Base-by-base conservation (phyloP, 352 stramenopile species). In the Blastocystis sp. region DNA sequence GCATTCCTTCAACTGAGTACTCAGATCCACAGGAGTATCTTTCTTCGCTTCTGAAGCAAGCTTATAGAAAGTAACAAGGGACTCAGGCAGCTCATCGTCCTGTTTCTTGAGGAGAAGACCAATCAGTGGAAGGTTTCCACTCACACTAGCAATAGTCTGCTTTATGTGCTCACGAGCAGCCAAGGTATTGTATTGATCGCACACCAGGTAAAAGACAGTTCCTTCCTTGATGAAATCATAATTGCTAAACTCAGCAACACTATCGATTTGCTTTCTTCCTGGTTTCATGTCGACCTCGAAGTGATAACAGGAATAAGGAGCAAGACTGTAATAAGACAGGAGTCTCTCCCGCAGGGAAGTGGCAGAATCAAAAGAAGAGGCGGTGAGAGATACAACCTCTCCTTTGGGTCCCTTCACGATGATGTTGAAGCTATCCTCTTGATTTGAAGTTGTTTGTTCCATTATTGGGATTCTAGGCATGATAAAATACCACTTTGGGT, bases 81-180 rank as follows among this genome's bases (percentile, higher is more conserved):
- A 69, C 32, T 83, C n/a, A 5, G 57, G 71, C 5, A 83, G n/a
- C 2, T 51, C 63, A 12, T 75, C 63, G 3, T 69, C 57, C 57
- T 83, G 71, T 27, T 83, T 69, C 57, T 83, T 83, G 21, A 35
- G 19, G 6, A 83, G 19, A n/a, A 69, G 71, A n/a, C 39, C 46
- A 19, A 69, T 21, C 1, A 83, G 71, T 7, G 71, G 52, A 35
- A 83, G 52, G 27, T 69, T 83, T 29, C 52, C 57, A 29, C 27
- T 83, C 37, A 83, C 52, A 29, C 58, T 29, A 35, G 52, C 71
- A 14, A 83, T 43, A 5, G 57, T 69, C 29, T 39, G 71, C 52
- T 65, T 69, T 37, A 83, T 83, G 29, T 83, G 71, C 29, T 83
- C 71, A 14, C 57, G 35, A 35, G 29, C 57, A 27, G 52, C 57